Base-by-base conservation (phyloP, 257 asterid species). In the Nicotiana tabacum region DNA sequence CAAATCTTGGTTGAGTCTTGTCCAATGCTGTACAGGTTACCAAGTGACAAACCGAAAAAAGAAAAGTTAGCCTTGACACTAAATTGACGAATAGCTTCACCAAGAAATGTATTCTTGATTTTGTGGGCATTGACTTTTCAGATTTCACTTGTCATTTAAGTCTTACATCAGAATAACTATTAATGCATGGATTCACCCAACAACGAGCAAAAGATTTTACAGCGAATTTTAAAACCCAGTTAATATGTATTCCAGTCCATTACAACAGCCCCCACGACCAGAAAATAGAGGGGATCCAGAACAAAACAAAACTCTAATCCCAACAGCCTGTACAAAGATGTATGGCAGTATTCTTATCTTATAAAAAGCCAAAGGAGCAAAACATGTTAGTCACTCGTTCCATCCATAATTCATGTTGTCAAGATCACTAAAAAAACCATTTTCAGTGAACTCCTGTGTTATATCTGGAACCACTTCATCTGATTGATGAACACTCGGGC, bases 381-480 rank as follows among this genome's bases (percentile, higher is more conserved):
- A 80, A 61, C 85, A 83, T 48, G 91, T 88, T 82, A 78, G 88
- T 92, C 91, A 91, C 18, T 85, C 92, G 89, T 94, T 94, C 97
- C 98, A 94, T 83, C 85, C 90, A 79, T 91, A 94, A 89, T 86
- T 90, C 92, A 90, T 85, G 81, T 92, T 96, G 32, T 96, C 99
- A 56, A 94, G 90, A 80, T 94, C 98, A 88, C 83, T 90, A 82
- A 94, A 92, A 84, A 95, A 94, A 16, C 91, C 94, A 77, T 89
- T 92, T 64, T 92, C 98, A 0, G 92, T 62, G 85, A 91, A 91
- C 33, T 95, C 98, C 4, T 86, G 92, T n/a, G 93, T 79, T 33
- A 91, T 86, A 81, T 94, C 97, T 2, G 85, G 87, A 10, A 86
- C 90, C 84, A 94, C 77, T 46, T 92, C 99, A 61, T 90, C 91